phyloP scores from a whole-genome alignment of 2,329 filamentous ascomycete genomes.

The Xylaria sp. region DNA sequence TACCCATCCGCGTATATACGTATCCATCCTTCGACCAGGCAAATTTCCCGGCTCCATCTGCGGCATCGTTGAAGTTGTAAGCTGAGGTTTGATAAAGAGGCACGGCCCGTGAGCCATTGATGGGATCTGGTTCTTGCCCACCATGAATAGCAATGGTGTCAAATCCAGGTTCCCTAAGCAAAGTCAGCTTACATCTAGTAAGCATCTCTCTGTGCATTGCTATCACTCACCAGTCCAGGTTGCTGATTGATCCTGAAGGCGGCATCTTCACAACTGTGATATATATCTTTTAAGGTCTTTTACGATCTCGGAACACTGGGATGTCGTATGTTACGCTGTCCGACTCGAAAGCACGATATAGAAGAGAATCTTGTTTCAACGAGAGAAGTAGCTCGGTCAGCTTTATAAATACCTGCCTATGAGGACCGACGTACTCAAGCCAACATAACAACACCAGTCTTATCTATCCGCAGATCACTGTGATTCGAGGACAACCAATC shows the following conservation, averaged over 20 bases:
- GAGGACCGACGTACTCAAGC: not conserved
- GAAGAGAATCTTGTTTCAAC: not conserved
- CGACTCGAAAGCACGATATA: not conserved
- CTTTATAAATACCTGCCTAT: constrained; percentile 5
- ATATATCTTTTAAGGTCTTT: not conserved
- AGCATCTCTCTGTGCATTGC: constrained; percentile 2
- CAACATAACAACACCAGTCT: not conserved
- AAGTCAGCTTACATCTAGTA: constrained; percentile 24
- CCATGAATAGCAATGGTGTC: constrained; percentile 41
- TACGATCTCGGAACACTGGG: not conserved
- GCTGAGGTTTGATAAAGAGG: constrained; percentile 41
- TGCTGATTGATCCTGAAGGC: constrained; percentile 42
- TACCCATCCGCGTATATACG: constrained; percentile 47
- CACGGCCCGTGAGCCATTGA: constrained; percentile 40
- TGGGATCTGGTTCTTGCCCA: constrained; percentile 42
- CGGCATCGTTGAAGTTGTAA: constrained; percentile 45
- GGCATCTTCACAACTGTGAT: constrained; percentile 33
- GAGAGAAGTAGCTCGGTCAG: not conserved
- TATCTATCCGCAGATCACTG: constrained; percentile 17
- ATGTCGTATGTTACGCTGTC: not conserved
- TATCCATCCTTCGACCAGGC: constrained; percentile 47
- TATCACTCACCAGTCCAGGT: constrained; percentile 40
- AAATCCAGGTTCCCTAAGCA: constrained; percentile 38
- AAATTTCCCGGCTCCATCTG: constrained; percentile 46
- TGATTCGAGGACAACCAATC: constrained; percentile 10